Evolutionary conservation across 331 rosid species (phyloP).

Genomic region (Quercus tomentella): DNA sequence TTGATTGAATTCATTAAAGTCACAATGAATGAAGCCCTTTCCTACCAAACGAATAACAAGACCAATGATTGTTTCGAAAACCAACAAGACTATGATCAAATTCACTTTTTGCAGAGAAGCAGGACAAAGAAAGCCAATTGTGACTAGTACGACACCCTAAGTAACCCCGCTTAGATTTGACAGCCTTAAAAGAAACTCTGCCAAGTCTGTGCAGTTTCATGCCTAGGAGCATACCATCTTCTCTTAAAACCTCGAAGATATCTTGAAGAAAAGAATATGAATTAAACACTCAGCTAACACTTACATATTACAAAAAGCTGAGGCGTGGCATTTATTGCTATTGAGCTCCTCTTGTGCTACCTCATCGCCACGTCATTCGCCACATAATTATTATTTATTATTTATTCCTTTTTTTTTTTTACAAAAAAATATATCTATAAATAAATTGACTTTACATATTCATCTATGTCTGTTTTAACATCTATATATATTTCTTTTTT

Average conservation of each 20-base stretch:
- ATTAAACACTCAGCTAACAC: no score
- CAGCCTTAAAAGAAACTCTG: constrained; percentile 78
- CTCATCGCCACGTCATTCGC: no score
- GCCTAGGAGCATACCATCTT: constrained; percentile 70
- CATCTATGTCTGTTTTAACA: no score
- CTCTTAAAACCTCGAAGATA: constrained; percentile 73
- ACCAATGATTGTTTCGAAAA: constrained; percentile 64
- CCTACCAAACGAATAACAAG: constrained; percentile 66
- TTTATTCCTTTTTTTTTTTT: no score
- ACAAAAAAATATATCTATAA: no score
- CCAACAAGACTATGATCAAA: constrained; percentile 38
- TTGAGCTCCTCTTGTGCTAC: no score
- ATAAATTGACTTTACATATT: no score
- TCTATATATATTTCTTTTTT: no score
- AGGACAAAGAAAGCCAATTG: constrained; percentile 77
- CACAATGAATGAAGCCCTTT: constrained; percentile 81
- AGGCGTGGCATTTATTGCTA: no score
- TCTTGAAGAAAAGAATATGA: constrained; percentile 27
- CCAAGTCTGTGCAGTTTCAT: constrained; percentile 82
- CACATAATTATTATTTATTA: no score
- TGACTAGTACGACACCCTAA: constrained; percentile 66
- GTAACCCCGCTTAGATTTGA: constrained; percentile 83
- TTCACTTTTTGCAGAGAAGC: constrained; percentile 80
- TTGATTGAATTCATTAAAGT: constrained; percentile 67
- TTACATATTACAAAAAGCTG: no score